Conservation (phyloP, 2,329 filamentous ascomycete species). For the Colletotrichum zoysiae region DNA sequence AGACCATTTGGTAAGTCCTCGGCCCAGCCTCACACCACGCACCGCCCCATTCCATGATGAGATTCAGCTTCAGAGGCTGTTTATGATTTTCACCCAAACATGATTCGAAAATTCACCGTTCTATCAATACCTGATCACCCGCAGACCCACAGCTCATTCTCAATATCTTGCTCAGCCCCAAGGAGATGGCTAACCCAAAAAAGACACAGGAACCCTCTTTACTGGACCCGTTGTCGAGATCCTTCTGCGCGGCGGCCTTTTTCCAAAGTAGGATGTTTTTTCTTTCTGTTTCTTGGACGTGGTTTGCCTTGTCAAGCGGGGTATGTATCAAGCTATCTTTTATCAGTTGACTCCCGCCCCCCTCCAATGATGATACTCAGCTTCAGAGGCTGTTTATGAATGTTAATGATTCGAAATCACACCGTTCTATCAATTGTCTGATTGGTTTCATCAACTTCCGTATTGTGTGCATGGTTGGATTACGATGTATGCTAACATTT, state of each 20-base stretch:
- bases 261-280: not conserved
- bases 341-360: too few species aligned
- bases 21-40: not conserved
- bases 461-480: not conserved
- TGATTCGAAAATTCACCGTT: conserved; percentile 56
- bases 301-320: not conserved
- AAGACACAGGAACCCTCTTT: not conserved
- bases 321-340: not conserved
- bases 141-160: not conserved
- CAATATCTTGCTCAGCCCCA: too few species aligned
- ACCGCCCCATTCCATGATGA: conserved; percentile 52
- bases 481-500: not conserved
- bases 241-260: not conserved
- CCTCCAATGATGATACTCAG: conserved; percentile 53
- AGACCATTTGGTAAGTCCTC: not conserved
- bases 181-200: not conserved
- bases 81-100: conserved; percentile 54
- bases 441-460: not conserved
- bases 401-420: conserved; percentile 53
- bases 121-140: conserved; percentile 44
- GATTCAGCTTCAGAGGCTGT: conserved; percentile 59
- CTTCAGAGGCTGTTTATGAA: conserved; percentile 64
- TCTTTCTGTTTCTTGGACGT: not conserved
- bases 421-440: conserved; percentile 47
- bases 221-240: not conserved